Base-by-base conservation (phyloP, 2,329 filamentous ascomycete genomes). In the Penicillium nordicum region DNA sequence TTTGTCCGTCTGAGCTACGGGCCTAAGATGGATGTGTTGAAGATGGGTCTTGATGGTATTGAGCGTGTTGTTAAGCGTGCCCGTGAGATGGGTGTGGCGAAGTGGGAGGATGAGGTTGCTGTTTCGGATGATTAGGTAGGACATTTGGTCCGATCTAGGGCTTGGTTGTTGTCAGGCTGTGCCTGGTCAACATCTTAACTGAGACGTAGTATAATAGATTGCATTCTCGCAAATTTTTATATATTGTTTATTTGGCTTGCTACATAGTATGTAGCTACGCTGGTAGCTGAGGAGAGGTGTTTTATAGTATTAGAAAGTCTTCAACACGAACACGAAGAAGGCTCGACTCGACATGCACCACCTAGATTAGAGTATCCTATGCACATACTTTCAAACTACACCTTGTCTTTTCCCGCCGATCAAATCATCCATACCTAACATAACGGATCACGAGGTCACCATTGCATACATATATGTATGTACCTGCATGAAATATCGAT, bases 1-100 rank as follows among this genome's bases (percentile, higher is more conserved):
- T 95, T 93, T 72, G 89, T 95, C 29, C 84, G 91, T 50, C 83
- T 95, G 66, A 91, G 88, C 54, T 96, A 94, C 70, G 91, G 91
- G 0, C 91, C 91, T 4, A 87, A 83, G 68, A 88, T 93, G 86
- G 88, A 92, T 11, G 84, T 85, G 38, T 78, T 95, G 55, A 86
- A 88, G 81, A 85, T 82, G 76, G 91, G 91, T 34, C 82, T 93
- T 59, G 89, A 96, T 71, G 90, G 88, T 40, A 93, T 96, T 67
- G 89, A 95, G 80, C 81, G 88, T 53, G 88, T 94, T 21, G 82
- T 96, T 52, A 85, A 72, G 30, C 75, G 72, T 21, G 76, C 76
- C 30, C 74, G 72, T 27, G 69, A 74, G 58, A 32, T 59, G 23
- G 65, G 62, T 16, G 50, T 58, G 23, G 50, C 60, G 8, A 63